Evolutionary conservation across 441 rosid genomes (phyloP).

Genomic region (Rhodomyrtus psidioides): DNA sequence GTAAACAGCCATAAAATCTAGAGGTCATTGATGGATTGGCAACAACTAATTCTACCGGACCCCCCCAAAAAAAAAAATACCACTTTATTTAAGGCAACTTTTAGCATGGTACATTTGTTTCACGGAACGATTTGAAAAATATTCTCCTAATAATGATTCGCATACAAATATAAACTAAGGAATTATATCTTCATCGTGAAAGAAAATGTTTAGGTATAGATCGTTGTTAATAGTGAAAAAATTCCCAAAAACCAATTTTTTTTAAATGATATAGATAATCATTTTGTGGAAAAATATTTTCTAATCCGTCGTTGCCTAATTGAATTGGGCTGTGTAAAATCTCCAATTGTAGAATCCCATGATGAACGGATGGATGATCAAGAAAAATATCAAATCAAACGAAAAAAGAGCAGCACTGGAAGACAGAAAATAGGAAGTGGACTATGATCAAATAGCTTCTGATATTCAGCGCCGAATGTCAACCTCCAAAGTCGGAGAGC

Average conservation of each 20-base stretch:
- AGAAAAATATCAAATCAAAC: not conserved
- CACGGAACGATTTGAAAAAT: too few species aligned
- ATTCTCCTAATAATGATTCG: too few species aligned
- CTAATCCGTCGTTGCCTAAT: not conserved
- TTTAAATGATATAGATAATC: not conserved
- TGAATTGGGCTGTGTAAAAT: not conserved
- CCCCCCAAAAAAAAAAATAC: too few species aligned
- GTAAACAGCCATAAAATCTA: too few species aligned
- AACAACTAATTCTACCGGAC: too few species aligned
- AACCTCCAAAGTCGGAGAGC: not conserved
- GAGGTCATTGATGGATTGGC: not conserved
- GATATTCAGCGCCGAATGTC: not conserved
- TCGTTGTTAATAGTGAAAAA: not conserved
- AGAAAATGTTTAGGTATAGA: not conserved
- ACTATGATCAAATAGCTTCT: not conserved
- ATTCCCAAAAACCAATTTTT: not conserved
- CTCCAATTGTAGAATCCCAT: not conserved
- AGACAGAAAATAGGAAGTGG: not conserved
- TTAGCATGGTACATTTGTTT: not conserved
- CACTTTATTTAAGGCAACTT: rapidly evolving
- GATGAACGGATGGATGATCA: not conserved
- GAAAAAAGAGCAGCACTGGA: not conserved
- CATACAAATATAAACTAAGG: too few species aligned
- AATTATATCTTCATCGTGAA: too few species aligned
- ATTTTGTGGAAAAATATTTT: not conserved